These are phyloP conservation scores for Carex parvula DNA, from an alignment of 176 grass and related monocot genomes.

Conservation along the genomic window DNA sequence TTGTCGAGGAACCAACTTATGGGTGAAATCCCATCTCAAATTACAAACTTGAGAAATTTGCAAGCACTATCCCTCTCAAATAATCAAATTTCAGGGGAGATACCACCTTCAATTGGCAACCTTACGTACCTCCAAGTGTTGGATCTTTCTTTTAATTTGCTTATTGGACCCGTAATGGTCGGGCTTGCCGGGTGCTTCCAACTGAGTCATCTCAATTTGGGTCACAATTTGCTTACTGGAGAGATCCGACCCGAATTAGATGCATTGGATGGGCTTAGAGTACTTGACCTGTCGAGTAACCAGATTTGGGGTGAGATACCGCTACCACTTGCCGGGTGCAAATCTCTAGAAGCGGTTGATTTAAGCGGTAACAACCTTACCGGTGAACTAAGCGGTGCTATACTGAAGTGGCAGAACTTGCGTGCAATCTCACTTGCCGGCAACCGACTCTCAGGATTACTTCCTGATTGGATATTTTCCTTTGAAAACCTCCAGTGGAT, in stretches of 20 bases:
- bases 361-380: conserved; percentile 68
- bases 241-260: conserved; percentile 84
- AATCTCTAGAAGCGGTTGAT: conserved; percentile 72
- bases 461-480: conserved; percentile 87
- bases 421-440: conserved; percentile 51
- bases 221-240: conserved; percentile 65
- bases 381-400: conserved; percentile 65
- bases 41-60: conserved; percentile 67
- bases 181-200: conserved; percentile 95
- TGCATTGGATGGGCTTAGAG: conserved; percentile 69
- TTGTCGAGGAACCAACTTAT: conserved; percentile 71
- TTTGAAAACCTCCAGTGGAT: conserved; percentile 73
- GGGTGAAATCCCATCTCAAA: conserved; percentile 50
- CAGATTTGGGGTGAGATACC: conserved; percentile 63
- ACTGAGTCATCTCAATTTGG: conserved; percentile 68
- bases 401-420: conserved; percentile 68
- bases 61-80: conserved; percentile 73
- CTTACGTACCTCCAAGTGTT: conserved; percentile 87
- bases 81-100: conserved; percentile 65
- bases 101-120: conserved; percentile 78
- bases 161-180: conserved; percentile 63
- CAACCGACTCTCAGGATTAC: conserved; percentile 56
- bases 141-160: conserved; percentile 71
- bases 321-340: conserved; percentile 57
- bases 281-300: conserved; percentile 67